Evolutionary conservation across 2,329 filamentous ascomycete species (phyloP), one percentile per base, ranked within the genome.

Genomic region (Diaporthe batatas): DNA sequence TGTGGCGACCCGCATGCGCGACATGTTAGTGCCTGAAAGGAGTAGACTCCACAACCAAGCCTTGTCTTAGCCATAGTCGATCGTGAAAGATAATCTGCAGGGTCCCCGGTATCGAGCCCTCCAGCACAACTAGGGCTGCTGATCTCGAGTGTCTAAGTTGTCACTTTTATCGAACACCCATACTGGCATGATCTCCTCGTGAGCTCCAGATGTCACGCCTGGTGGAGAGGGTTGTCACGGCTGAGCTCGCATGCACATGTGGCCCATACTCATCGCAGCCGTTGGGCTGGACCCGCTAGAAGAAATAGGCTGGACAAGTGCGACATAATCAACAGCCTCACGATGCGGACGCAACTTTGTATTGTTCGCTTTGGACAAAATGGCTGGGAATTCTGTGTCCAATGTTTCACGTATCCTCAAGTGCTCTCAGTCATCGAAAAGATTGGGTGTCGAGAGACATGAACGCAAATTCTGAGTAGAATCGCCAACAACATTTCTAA

Each of bases 361-460:
- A 2, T 74, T 86, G 16, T 80, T 80, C 32, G 80, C 82, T 12
- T 75, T 86, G n/a, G 79, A 82, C 4, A 79, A 79, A 1, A 83
- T 87, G 79, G 78, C 81, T 0, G 80, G 82, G 29, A 82, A 80
- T 0, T 84, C 84, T 1, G 77, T 86, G 1, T 79, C 77, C 0
- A 87, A 87, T 58, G 80, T 86, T 8, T 79, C 82, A 12, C 81
- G 84, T 25, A 86, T 84, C 10, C n/a, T n/a, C n/a, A n/a, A n/a
- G n/a, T n/a, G n/a, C 79, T 83, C 14, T 82, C 83, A 0, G 86
- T 87, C 4, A 85, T 87, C 68, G 79, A 82, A 12, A 85, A 84
- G 57, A 81, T 87, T 14, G 87, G 86, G 82, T 83, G 71, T 81
- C 81, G 55, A 80, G 85, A 29, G 84, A 87, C 29, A 59, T 80